Evolutionary conservation across 2,329 filamentous ascomycete species (phyloP), one percentile per base, ranked within the genome.

Genomic region (Emergomyces pasteurianus): DNA sequence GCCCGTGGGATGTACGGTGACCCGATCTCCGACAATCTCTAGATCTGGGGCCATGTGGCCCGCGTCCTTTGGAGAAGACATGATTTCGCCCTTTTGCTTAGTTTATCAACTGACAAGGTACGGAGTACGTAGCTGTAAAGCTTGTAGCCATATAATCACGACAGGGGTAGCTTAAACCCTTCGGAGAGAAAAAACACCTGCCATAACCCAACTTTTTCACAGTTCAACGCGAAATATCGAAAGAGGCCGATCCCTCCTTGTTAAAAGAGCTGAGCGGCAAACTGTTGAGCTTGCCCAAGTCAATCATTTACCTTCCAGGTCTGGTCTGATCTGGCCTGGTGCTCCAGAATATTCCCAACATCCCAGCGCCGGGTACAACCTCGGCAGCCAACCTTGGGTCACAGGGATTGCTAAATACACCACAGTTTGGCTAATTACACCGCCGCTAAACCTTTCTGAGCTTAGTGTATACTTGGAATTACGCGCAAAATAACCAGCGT

Each of bases 1-100:
- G 62, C 86, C 87, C 65, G 85, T 85, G 9, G 88, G 88, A 70
- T 90, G 87, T 46, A 92, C 82, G 1, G 86, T 90, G 67, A 91
- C 83, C 68, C 86, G 79, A 69, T 89, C 84, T 65, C 87, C 87
- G 10, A 90, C 78, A 66, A 92, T 90, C 72, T 90, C 86, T 59
- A 92, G 79, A 72, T 90, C 87, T n/a, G 87, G 87, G 58, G 87
- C 85, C 55, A 63, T 61, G 31, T 71, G 68, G 57, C 71, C 67
- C 38, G 68, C 66, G 53, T 68, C 64, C 52, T 74, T 69, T 62
- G 69, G 68, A 54, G 70, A 65, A 54, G 72, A 62, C 73, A 75
- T 54, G 52, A 40, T 54, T 18, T n/a, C 14, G 4, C 12, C 21
- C 21, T 10, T 26, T 21, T 47, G 8, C 23, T 53, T 36, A n/a